A percentile compares a stretch with the other conserved stretches of the same genome.
These are phyloP conservation scores for Cystobasidium onofrii DNA, from an alignment of 768 basidiomycete genomes.

Conservation along the genomic window DNA sequence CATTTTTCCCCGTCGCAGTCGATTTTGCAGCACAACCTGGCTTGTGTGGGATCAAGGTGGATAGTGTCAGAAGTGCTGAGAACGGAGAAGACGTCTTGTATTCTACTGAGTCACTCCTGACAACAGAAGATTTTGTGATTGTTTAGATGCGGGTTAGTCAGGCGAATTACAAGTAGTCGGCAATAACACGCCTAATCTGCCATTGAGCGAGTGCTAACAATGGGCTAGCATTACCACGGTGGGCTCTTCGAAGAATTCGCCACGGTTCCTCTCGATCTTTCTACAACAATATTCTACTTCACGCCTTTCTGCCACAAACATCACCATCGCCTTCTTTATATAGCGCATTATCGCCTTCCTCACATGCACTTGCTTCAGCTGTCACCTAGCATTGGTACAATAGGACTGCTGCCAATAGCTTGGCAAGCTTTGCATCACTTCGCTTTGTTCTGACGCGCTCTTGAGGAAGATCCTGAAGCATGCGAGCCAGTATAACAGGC, in stretches of 20 bases:
- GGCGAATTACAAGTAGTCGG: not conserved
- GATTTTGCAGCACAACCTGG: slow-evolving; percentile 72
- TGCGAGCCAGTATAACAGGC: not conserved
- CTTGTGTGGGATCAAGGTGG: slow-evolving; percentile 62
- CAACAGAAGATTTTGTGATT: slow-evolving; percentile 53
- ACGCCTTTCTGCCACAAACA: not conserved
- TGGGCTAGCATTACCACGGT: too few species aligned
- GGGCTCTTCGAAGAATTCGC: too few species aligned
- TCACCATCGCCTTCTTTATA: too few species aligned
- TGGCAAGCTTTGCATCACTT: not conserved
- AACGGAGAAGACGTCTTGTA: slow-evolving; percentile 52
- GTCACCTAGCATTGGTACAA: too few species aligned
- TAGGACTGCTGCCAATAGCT: not conserved
- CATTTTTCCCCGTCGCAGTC: slow-evolving; percentile 87
- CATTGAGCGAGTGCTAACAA: too few species aligned
- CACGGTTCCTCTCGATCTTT: too few species aligned
- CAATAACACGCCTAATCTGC: too few species aligned
- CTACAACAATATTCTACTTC: too few species aligned
- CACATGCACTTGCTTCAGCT: too few species aligned
- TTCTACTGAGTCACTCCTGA: slow-evolving; percentile 53
- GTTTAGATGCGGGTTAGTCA: slow-evolving; percentile 24
- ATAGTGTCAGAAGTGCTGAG: slow-evolving; percentile 54
- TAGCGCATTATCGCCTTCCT: too few species aligned
- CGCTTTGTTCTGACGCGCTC: not conserved
- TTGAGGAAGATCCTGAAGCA: not conserved